Conservation (phyloP, 345 rosid genomes). For the Tarenaya hassleriana region DNA sequence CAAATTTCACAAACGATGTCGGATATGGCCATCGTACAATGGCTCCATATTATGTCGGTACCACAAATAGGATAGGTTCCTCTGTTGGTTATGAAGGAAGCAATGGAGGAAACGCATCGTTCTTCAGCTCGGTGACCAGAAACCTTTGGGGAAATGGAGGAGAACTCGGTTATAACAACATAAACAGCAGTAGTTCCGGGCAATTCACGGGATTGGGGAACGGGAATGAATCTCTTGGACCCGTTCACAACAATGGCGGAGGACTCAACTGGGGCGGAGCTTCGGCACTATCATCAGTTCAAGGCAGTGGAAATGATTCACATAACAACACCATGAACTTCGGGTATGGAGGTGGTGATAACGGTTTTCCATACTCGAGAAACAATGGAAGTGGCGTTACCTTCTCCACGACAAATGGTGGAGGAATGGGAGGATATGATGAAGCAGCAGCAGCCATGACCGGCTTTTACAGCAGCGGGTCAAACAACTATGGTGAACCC, state of each 20-base stretch:
- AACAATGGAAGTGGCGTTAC: slow-evolving; percentile 38
- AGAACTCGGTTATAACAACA: slow-evolving; percentile 36
- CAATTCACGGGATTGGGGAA: slow-evolving; percentile 47
- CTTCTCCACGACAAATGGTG: slow-evolving; percentile 45
- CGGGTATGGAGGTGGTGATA: slow-evolving; percentile 53
- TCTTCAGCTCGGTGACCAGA: slow-evolving; percentile 58
- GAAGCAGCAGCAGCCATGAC: slow-evolving; percentile 38
- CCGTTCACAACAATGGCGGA: not conserved
- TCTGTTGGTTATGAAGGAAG: slow-evolving; percentile 60
- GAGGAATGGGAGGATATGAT: slow-evolving; percentile 34
- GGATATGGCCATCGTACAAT: slow-evolving; percentile 54
- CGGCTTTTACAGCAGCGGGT: slow-evolving; percentile 43
- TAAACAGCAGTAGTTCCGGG: slow-evolving; percentile 37
- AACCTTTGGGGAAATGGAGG: slow-evolving; percentile 73
- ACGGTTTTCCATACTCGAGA: slow-evolving; percentile 47
- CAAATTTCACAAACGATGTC: slow-evolving; percentile 46
- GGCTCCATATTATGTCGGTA: slow-evolving; percentile 58
- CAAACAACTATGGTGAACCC: slow-evolving; percentile 49
- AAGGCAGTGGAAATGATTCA: slow-evolving; percentile 44
- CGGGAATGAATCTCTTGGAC: slow-evolving; percentile 23
- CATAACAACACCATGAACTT: slow-evolving; percentile 38
- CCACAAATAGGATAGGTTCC: slow-evolving; percentile 44
- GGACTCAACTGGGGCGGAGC: slow-evolving; percentile 17
- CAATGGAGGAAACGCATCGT: slow-evolving; percentile 57
- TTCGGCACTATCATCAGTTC: slow-evolving; percentile 43